Evolutionary conservation across 352 stramenopile species (phyloP), one percentile per base, ranked within the genome.

Genomic region (Phytophthora kernoviae): DNA sequence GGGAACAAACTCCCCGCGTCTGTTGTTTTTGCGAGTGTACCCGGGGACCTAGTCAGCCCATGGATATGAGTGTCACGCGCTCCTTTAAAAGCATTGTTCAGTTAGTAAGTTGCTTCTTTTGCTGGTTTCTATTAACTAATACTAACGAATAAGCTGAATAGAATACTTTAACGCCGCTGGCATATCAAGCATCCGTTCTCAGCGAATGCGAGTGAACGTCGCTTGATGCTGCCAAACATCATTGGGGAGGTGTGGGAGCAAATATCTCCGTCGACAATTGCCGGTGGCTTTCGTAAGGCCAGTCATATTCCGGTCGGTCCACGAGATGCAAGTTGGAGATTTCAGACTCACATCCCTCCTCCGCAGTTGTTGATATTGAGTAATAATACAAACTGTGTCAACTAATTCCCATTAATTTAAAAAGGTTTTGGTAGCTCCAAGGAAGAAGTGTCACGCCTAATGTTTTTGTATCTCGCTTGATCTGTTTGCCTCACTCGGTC

Each of bases 41-140:
- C 18, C 18, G 51, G 51, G 10, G 37, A 5, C 11, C 37, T 15
- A 1, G 26, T 58, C n/a, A n/a, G n/a, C n/a, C n/a, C n/a, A n/a
- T n/a, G n/a, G n/a, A 5, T 3, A 30, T 20, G 37, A 24, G 9
- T 58, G 36, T 8, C n/a, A 39, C 15, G 48, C 48, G 50, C 21
- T 39, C 42, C 4, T 65, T 58, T 43, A 58, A 55, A 40, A 42
- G n/a, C n/a, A 48, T 30, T 11, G 26, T 58, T 40, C 50, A 40
- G 37, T 48, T 39, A 18, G 50, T 56, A 18, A n/a, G n/a, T n/a
- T n/a, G n/a, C n/a, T n/a, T n/a, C n/a, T n/a, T n/a, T n/a, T n/a
- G n/a, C n/a, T n/a, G n/a, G n/a, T n/a, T n/a, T n/a, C n/a, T n/a
- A n/a, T n/a, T 42, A 6, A 9, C 0, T 45, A 5, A 20, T 32